These are phyloP conservation scores for Ananas comosus DNA, from an alignment of 176 grass and related monocot species.

Conservation along the genomic window DNA sequence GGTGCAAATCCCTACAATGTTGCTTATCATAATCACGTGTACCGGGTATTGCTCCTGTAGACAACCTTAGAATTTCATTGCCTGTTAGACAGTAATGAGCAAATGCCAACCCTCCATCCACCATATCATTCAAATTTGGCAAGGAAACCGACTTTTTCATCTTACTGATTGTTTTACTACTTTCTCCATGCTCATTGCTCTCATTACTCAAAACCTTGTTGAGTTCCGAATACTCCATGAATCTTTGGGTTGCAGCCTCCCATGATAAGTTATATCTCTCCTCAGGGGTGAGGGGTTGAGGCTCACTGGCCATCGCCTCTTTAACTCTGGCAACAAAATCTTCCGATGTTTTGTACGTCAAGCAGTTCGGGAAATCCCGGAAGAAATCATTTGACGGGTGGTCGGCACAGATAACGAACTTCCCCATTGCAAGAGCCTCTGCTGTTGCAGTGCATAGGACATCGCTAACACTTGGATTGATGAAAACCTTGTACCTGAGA, in stretches of 20 bases:
- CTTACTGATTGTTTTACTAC: conserved; percentile 8
- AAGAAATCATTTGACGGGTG: conserved; percentile 97
- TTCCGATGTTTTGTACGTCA: conserved; percentile 63
- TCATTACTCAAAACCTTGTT: conserved; percentile 45
- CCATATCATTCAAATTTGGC: conserved; percentile 51
- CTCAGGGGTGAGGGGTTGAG: conserved; percentile 56
- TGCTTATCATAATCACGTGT: conserved; percentile 59
- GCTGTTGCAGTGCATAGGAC: conserved; percentile 77
- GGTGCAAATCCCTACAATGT: conserved; percentile 59
- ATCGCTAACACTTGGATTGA: conserved; percentile 85
- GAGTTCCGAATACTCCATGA: conserved; percentile 80
- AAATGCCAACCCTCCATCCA: conserved; percentile 75
- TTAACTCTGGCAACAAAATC: conserved; percentile 69
- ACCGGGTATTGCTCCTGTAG: conserved; percentile 64
- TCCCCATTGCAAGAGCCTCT: conserved; percentile 81
- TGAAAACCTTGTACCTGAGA: conserved; percentile 82
- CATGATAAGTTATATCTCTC: conserved; percentile 73
- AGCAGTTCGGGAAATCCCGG: conserved; percentile 68
- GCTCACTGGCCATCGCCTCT: conserved; percentile 77
- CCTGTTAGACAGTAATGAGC: conserved; percentile 81
- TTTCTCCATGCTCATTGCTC: neutral
- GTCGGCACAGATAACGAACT: conserved; percentile 80
- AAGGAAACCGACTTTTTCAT: conserved; percentile 49
- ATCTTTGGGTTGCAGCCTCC: conserved; percentile 84
- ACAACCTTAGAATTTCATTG: conserved; percentile 63